phyloP scores from a whole-genome alignment of 768 basidiomycete species.

The Kwoniella newhampshirensis region DNA sequence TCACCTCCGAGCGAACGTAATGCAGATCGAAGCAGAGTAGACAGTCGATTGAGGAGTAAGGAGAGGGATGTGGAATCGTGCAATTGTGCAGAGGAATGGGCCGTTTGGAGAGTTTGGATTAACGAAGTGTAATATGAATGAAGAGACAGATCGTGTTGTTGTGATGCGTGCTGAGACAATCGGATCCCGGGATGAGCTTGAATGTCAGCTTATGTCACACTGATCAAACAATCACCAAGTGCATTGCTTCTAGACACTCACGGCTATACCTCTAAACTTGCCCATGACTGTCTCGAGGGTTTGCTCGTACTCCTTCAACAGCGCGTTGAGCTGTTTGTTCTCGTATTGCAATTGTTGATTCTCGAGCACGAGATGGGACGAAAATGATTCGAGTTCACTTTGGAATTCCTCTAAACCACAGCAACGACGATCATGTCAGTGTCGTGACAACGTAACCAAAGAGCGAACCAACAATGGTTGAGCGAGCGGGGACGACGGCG shows the following conservation, averaged over 20 bases:
- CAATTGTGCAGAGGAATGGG: slow-evolving; percentile 54
- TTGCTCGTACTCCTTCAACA: slow-evolving; percentile 90
- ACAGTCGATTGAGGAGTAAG: slow-evolving; percentile 69
- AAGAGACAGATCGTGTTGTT: slow-evolving; percentile 81
- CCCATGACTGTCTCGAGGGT: slow-evolving; percentile 96
- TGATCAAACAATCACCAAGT: no score
- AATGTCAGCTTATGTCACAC: no score
- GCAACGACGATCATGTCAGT: neutral
- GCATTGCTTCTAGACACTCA: slow-evolving; percentile 60
- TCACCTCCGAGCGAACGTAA: slow-evolving; percentile 62
- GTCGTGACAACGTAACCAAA: no score
- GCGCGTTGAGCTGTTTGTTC: slow-evolving; percentile 84
- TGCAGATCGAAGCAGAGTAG: slow-evolving; percentile 68
- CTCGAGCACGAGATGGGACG: slow-evolving; percentile 86
- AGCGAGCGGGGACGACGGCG: no score
- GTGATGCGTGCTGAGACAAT: slow-evolving; percentile 71
- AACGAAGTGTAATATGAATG: slow-evolving; percentile 87
- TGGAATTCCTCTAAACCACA: slow-evolving; percentile 73
- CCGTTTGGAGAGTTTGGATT: slow-evolving; percentile 56
- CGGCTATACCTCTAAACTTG: slow-evolving; percentile 89
- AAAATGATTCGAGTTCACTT: slow-evolving; percentile 84
- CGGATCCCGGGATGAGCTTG: no score
- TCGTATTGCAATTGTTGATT: slow-evolving; percentile 90
- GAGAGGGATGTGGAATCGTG: slow-evolving; percentile 63
- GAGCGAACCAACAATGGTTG: no score